phyloP scores from a whole-genome alignment of 1,284 basidiomycete genomes.

The Bondarzewia mesenterica region DNA sequence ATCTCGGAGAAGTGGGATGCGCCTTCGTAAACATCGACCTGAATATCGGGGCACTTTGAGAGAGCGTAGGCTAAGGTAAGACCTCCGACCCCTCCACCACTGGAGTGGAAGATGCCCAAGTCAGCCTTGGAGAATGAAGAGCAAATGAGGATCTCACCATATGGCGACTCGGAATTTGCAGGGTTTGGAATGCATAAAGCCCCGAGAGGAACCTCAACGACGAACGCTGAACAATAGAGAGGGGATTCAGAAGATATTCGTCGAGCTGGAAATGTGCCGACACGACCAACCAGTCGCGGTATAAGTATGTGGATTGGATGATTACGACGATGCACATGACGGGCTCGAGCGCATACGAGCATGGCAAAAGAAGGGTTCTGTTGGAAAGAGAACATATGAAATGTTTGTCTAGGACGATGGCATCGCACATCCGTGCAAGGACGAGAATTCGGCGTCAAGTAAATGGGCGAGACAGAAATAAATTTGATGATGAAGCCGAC shows the following conservation, averaged over 20 bases:
- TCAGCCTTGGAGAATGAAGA: neutral
- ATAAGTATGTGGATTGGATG: no score
- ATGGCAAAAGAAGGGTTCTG: no score
- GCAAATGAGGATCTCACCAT: conserved; percentile 13
- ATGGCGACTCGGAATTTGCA: conserved; percentile 22
- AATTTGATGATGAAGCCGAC: neutral
- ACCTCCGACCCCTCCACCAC: conserved; percentile 33
- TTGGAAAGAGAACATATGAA: no score
- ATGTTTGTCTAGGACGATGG: no score
- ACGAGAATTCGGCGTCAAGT: neutral
- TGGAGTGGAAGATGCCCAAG: conserved; percentile 3
- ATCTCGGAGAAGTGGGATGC: conserved; percentile 25
- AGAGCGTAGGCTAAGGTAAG: conserved; percentile 29
- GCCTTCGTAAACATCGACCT: conserved; percentile 32
- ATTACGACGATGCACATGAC: no score
- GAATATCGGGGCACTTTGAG: conserved; percentile 22
- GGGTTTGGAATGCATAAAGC: neutral
- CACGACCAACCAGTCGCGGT: no score
- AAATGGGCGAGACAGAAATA: neutral
- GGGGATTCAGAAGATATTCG: no score
- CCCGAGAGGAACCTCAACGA: no score
- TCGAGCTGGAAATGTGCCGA: no score
- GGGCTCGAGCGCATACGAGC: no score
- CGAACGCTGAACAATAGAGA: no score
- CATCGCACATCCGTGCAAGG: neutral